phyloP scores from a whole-genome alignment of 2,329 filamentous ascomycete species.

The Colletotrichum caudatum region DNA sequence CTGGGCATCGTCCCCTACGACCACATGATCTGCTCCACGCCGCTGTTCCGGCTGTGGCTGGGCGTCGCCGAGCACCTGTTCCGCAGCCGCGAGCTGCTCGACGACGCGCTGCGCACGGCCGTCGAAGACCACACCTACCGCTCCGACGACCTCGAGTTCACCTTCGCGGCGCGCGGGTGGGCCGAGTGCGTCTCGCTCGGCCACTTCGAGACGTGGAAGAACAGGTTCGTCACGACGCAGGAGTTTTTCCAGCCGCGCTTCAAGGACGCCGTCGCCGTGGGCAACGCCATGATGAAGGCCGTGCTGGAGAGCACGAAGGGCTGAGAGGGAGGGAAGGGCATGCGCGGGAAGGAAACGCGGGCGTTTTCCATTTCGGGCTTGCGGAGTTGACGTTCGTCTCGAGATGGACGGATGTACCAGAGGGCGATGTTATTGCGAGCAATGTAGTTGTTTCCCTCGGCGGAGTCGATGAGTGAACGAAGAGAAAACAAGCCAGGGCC shows the following conservation, averaged over 20 bases:
- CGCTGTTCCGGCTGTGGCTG: slow-evolving; percentile 95
- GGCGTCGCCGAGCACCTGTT: slow-evolving; percentile 98
- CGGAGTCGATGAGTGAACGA: neutral
- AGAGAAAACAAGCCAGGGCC: neutral
- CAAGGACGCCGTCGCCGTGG: slow-evolving; percentile 85
- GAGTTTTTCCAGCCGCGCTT: slow-evolving; percentile 92
- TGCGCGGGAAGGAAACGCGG: neutral
- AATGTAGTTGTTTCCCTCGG: neutral
- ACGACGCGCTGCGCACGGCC: slow-evolving; percentile 87
- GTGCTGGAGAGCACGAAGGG: slow-evolving; percentile 82
- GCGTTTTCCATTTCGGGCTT: neutral
- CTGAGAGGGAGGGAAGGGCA: neutral
- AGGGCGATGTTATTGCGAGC: neutral
- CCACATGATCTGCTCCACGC: slow-evolving; percentile 99
- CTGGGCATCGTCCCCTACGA: slow-evolving; percentile 96
- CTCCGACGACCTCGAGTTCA: slow-evolving; percentile 97
- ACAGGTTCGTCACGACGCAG: slow-evolving; percentile 92
- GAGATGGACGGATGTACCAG: neutral
- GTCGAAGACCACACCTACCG: slow-evolving; percentile 92
- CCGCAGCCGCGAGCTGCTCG: slow-evolving; percentile 81
- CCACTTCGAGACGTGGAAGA: slow-evolving; percentile 92
- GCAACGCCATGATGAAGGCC: slow-evolving; percentile 97
- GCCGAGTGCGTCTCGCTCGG: slow-evolving; percentile 92
- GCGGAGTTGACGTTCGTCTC: neutral
- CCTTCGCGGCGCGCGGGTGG: slow-evolving; percentile 96